phyloP scores from a whole-genome alignment of 2,329 filamentous ascomycete genomes.

The Claviceps maximensis region DNA sequence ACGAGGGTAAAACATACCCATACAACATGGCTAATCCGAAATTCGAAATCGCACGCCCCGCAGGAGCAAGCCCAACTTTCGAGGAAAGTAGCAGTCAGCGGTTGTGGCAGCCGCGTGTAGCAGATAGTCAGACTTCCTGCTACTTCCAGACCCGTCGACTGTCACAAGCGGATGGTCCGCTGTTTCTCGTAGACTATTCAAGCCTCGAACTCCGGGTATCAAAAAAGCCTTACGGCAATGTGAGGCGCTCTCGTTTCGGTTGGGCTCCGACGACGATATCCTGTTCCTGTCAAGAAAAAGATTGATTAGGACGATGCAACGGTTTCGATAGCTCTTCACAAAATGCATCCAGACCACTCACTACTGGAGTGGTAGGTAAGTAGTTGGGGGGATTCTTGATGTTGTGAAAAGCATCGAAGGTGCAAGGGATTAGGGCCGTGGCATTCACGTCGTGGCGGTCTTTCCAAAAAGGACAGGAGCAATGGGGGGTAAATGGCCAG shows the following conservation, averaged over 20 bases:
- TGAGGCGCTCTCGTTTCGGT: conserved; percentile 12
- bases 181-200: neutral
- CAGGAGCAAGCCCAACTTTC: conserved; percentile 11
- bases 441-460: conserved; percentile 1
- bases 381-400: neutral
- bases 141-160: neutral
- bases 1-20: conserved; percentile 25
- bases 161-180: neutral
- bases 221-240: no score
- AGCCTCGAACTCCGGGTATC: neutral
- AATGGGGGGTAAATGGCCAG: neutral
- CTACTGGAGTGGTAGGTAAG: neutral
- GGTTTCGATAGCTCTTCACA: neutral
- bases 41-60: conserved; percentile 6
- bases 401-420: neutral
- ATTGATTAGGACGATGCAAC: neutral
- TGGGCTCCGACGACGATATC: conserved; percentile 13
- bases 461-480: conserved; percentile 2
- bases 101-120: neutral
- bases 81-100: conserved; percentile 7
- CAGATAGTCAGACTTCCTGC: neutral
- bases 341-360: neutral
- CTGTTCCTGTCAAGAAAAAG: conserved; percentile 12
- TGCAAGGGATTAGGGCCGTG: neutral
- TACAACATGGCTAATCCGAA: conserved; percentile 15